Conservation (phyloP, 2,329 filamentous ascomycete species). For the Ilyonectria destructans region DNA sequence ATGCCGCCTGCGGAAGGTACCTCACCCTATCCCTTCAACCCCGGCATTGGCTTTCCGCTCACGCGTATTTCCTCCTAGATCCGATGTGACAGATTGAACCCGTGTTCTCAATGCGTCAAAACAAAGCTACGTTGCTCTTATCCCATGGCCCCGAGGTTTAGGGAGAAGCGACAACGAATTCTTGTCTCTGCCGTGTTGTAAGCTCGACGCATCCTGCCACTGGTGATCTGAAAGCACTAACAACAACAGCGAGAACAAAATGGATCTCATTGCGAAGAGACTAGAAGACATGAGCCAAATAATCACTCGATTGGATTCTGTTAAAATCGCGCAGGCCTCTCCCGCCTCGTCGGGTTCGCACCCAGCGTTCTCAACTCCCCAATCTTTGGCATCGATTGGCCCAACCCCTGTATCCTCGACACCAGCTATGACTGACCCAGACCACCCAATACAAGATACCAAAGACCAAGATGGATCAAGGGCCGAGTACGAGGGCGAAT, state of each 20-base stretch:
- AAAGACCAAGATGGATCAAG: slow-evolving; percentile 1
- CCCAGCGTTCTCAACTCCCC: not conserved
- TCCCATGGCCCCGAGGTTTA: slow-evolving; percentile 31
- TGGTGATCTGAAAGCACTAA: not conserved
- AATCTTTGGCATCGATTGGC: slow-evolving; percentile 7
- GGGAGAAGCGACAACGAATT: slow-evolving; percentile 33
- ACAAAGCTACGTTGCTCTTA: slow-evolving; percentile 26
- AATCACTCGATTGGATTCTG: slow-evolving; percentile 2
- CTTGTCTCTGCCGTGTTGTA: slow-evolving; percentile 40
- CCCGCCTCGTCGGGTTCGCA: not conserved
- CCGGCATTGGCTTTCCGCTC: not conserved
- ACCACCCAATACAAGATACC: not conserved
- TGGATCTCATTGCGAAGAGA: slow-evolving; percentile 35
- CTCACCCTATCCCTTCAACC: not conserved
- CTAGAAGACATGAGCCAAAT: slow-evolving; percentile 32
- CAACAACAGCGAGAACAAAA: slow-evolving; percentile 28
- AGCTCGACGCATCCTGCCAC: not conserved
- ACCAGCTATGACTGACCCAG: slow-evolving; percentile 6
- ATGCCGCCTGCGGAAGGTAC: slow-evolving; percentile 24
- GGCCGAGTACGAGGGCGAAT: slow-evolving; percentile 42
- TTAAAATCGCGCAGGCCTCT: not conserved
- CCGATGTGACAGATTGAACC: slow-evolving; percentile 35
- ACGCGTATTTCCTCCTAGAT: slow-evolving; percentile 22
- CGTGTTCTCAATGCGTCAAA: slow-evolving; percentile 35
- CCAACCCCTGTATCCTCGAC: slow-evolving; percentile 24